Base-by-base conservation (phyloP, 2,329 filamentous ascomycete genomes). In the Thelonectria discophora region DNA sequence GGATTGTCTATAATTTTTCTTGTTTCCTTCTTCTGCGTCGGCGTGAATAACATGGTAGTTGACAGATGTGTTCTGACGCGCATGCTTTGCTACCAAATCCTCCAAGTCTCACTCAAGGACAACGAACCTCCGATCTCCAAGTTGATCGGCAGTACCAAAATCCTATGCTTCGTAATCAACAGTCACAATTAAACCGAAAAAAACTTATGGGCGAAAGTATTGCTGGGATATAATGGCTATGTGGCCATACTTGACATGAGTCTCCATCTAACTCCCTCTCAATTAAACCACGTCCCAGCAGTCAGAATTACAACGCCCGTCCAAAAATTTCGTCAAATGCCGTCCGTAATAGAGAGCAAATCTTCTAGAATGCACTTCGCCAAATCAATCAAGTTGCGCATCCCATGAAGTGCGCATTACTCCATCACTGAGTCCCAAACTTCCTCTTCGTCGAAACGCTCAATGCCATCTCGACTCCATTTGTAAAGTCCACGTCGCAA, bases 291-390 rank as follows among this genome's bases (percentile, higher is more conserved):
- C 58, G 63, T 66, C 65, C 69, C 73, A 72, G 65, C 69, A 58
- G 65, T 69, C 69, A 66, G 64, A 67, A 74, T 73, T 73, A 75
- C 67, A 67, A 71, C 71, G 49, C 69, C 73, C 68, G 65, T 72
- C 73, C 75, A 76, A 76, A 76, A 75, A 75, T 75, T 63, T 62
- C 64, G 62, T 72, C 65, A 76, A 72, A 76, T 76, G 51, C 67
- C 68, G 51, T 69, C 70, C 71, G 65, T 74, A 68, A 71, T 69
- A 68, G 68, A 69, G 64, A 72, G 69, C 69, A 70, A 69, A 71
- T 71, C 43, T 60, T 69, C 51, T 60, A 54, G 53, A 69, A 62
- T 67, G 67, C 59, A 74, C 67, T 63, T 67, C 63, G 49, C 66
- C 65, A 71, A 58, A 71, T 65, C 61, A 63, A 60, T 61, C 64